Conservation (phyloP, 2,329 filamentous ascomycete species). For the Cercospora sp. region DNA sequence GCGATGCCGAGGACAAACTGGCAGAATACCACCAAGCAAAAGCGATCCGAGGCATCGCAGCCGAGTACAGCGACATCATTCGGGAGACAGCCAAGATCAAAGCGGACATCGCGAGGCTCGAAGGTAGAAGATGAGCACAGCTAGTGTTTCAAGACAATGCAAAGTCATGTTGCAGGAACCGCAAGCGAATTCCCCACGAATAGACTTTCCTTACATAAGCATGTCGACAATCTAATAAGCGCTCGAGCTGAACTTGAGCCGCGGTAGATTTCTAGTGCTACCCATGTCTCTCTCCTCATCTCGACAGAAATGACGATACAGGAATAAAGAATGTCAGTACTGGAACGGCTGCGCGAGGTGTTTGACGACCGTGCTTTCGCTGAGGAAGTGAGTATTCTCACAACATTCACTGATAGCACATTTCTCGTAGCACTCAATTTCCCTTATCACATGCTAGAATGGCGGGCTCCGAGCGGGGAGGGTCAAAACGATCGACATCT, state of each 20-base stretch:
- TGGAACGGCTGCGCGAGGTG: constrained; percentile 19
- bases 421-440: background rate
- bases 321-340: constrained; percentile 10
- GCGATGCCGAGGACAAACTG: constrained; percentile 39
- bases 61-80: constrained; percentile 41
- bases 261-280: constrained; percentile 5
- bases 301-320: constrained; percentile 4
- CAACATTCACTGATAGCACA: background rate
- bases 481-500: background rate
- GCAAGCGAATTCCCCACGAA: background rate
- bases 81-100: constrained; percentile 34
- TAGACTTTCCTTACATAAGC: constrained; percentile 5
- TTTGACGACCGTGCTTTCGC: constrained; percentile 22
- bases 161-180: background rate
- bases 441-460: background rate
- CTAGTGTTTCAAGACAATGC: background rate
- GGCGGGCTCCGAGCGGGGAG: background rate
- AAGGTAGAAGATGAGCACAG: constrained; percentile 11
- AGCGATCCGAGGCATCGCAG: constrained; percentile 44
- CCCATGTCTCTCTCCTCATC: background rate
- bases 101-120: constrained; percentile 40
- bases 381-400: constrained; percentile 7
- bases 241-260: constrained; percentile 7
- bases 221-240: background rate
- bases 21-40: constrained; percentile 42